Base-by-base conservation (phyloP, 1,284 basidiomycete genomes). In the Trichosporon asahii region DNA sequence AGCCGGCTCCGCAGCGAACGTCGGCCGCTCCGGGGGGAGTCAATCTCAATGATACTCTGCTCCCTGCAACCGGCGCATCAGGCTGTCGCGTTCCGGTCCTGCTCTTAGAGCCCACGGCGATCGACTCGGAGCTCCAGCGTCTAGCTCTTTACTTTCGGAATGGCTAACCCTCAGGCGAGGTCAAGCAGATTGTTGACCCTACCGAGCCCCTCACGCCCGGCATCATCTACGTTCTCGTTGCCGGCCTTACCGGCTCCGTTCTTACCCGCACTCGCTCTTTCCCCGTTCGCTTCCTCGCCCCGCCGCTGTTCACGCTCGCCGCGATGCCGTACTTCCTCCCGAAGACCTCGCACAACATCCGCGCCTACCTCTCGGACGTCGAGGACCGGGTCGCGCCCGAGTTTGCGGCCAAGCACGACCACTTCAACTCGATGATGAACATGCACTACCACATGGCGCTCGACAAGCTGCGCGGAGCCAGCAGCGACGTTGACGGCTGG, bases 201-300 rank as follows among this genome's bases (percentile, higher is more conserved):
- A 86, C 90, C 66, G 95, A 98, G 84, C 86, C 89, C 0, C 87
- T 97, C 46, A 94, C 90, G 6, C 95, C 95, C 0, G 92, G 91
- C 21, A 79, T 91, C 12, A 89, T 95, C 70, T 95, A 95, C 84
- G 90, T 94, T 68, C 92, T 93, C 64, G 88, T 98, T 49, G 90
- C 93, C 1, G 90, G 93, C 3, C 89, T 98, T 63, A 91, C 92
- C 0, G 92, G 91, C 1, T 93, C 92, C 68, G 90, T 98, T 75
- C 81, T 97, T 68, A 89, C 91, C 0, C 90, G 94, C 49, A 91
- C 90, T 73, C 90, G 94, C 76, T 74, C 77, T 53, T 84, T 93
- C 70, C 86, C 89, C 37, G 84, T 88, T 15, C 90, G 93, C 40
- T 78, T 90, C 70, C 74, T 90, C 44, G 85, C 93, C 11, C 93